phyloP scores from a whole-genome alignment of 2,329 filamentous ascomycete species.

The Botrytis squamosa region DNA sequence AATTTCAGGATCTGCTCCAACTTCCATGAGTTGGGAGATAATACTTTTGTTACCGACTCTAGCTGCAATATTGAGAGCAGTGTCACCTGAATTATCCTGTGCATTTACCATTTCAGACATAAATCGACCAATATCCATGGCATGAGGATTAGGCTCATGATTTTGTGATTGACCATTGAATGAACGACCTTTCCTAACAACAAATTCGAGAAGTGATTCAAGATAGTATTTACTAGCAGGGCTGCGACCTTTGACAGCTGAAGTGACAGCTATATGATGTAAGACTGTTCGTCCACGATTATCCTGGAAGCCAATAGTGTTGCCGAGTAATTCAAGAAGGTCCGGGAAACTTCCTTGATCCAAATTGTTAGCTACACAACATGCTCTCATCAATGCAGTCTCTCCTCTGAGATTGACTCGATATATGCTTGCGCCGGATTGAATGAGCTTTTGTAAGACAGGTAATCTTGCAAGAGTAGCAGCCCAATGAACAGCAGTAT shows the following conservation, averaged over 20 bases:
- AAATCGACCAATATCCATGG: slow-evolving; percentile 84
- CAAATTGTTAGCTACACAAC: slow-evolving; percentile 89
- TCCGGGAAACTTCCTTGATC: slow-evolving; percentile 89
- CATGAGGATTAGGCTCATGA: slow-evolving; percentile 31
- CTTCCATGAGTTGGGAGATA: slow-evolving; percentile 93
- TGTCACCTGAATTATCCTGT: slow-evolving; percentile 91
- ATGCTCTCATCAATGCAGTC: slow-evolving; percentile 89
- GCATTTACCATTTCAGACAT: slow-evolving; percentile 97
- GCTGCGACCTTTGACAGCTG: slow-evolving; percentile 89
- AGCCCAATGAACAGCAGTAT: slow-evolving; percentile 95
- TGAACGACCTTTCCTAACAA: slow-evolving; percentile 78
- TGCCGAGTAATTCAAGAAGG: slow-evolving; percentile 81
- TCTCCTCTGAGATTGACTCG: slow-evolving; percentile 87
- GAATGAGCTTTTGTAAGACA: slow-evolving; percentile 76
- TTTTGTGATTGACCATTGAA: slow-evolving; percentile 51
- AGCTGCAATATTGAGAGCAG: slow-evolving; percentile 89
- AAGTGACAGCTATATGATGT: slow-evolving; percentile 94
- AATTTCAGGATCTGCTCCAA: slow-evolving; percentile 90
- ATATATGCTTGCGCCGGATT: slow-evolving; percentile 81
- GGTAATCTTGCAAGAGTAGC: slow-evolving; percentile 86
- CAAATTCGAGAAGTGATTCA: slow-evolving; percentile 89
- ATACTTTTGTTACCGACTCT: slow-evolving; percentile 92
- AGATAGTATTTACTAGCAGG: slow-evolving; percentile 94
- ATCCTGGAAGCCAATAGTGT: slow-evolving; percentile 88
- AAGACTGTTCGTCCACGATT: slow-evolving; percentile 86